Percentiles rank a stretch among this genome's conserved stretches.
Conservation (phyloP, 2,329 filamentous ascomycete genomes). For the Neopestalotiopsis sp. region DNA sequence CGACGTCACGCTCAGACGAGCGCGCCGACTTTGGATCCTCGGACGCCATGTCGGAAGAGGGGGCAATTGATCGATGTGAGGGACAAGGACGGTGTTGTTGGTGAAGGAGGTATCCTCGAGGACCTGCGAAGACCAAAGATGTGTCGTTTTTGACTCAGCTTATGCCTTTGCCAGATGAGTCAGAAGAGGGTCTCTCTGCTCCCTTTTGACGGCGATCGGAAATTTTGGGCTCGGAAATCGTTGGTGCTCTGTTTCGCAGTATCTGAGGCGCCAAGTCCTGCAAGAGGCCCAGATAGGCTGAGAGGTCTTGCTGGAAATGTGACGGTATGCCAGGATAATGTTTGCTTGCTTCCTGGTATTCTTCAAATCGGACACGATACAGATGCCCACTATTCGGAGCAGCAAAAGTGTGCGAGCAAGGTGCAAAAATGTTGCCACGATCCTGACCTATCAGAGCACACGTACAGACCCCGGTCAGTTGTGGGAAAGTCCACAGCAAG, state of each 20-base stretch:
- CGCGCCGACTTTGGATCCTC: background rate
- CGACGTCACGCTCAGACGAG: slow-evolving; percentile 12
- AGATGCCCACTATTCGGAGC: background rate
- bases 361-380: background rate
- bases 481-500: background rate
- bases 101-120: background rate
- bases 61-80: background rate
- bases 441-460: background rate
- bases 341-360: background rate
- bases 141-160: background rate
- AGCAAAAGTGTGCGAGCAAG: background rate
- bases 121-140: background rate
- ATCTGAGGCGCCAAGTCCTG: background rate
- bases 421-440: background rate
- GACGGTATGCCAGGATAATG: background rate
- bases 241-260: background rate
- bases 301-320: background rate
- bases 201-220: background rate
- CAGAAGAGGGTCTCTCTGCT: background rate
- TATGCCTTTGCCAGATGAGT: background rate
- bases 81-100: background rate
- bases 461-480: background rate
- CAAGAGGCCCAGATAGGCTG: background rate
- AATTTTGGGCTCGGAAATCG: background rate
- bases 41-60: background rate